These are phyloP conservation scores for Auricularia heimuer DNA, from an alignment of 768 basidiomycete species.

Conservation along the genomic window DNA sequence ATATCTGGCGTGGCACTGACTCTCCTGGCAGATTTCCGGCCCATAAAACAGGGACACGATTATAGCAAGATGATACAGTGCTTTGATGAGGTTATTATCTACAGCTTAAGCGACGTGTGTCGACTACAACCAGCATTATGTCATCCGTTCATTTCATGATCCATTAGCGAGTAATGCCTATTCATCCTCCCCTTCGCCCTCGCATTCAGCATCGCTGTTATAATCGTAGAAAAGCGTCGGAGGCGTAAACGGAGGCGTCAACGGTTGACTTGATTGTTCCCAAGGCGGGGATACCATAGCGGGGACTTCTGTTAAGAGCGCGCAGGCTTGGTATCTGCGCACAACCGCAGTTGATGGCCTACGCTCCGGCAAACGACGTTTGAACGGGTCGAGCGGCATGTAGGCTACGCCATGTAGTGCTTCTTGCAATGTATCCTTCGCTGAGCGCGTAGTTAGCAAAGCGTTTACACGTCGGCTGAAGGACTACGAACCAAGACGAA, in stretches of 20 bases:
- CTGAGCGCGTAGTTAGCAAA: not conserved
- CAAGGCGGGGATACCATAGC: not conserved
- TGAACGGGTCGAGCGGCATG: not conserved
- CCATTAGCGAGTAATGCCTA: not conserved
- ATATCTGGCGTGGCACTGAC: too few relatives aligned
- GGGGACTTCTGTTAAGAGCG: not conserved
- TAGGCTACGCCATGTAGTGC: not conserved
- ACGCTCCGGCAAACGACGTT: not conserved
- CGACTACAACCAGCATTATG: too few relatives aligned
- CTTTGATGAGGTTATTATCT: too few relatives aligned
- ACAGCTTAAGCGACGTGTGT: too few relatives aligned
- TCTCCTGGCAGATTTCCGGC: too few relatives aligned
- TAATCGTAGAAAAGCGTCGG: not conserved
- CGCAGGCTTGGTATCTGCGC: not conserved
- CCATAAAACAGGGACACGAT: too few relatives aligned
- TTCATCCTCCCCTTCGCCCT: not conserved
- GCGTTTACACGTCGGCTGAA: not conserved
- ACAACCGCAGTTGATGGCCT: not conserved
- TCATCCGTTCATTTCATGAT: not conserved
- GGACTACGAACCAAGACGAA: not conserved
- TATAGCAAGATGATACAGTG: too few relatives aligned
- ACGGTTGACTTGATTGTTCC: not conserved
- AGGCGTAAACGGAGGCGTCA: not conserved
- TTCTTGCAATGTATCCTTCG: not conserved
- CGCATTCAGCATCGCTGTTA: not conserved